A percentile compares a stretch with the other conserved stretches of the same genome.
Evolutionary conservation across 768 basidiomycete species (phyloP).

Genomic region (Podaxis sp.): DNA sequence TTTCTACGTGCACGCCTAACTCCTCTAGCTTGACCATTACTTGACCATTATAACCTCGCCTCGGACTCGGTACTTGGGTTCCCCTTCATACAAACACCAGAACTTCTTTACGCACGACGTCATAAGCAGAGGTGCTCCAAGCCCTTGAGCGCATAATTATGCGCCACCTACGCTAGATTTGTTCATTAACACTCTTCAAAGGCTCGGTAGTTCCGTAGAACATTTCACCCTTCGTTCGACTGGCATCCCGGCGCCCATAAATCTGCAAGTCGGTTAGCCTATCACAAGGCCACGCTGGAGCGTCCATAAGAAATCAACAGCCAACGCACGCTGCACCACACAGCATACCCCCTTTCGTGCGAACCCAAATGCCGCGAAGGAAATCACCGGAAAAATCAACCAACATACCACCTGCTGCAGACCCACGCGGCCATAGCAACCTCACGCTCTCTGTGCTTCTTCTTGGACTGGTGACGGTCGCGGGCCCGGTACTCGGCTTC

Average conservation of each 20-base stretch:
- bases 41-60: too few species aligned
- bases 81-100: too few species aligned
- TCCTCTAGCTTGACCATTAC: too few species aligned
- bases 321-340: not conserved
- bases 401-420: not conserved
- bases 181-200: not conserved
- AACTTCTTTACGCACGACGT: too few species aligned
- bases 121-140: too few species aligned
- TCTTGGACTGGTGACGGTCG: not conserved
- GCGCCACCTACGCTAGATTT: not conserved
- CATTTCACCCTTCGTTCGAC: too few species aligned
- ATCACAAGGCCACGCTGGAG: too few species aligned
- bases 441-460: not conserved
- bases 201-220: not conserved
- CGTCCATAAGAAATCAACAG: not conserved
- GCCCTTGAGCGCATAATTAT: not conserved
- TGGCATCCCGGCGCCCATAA: too few species aligned
- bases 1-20: too few species aligned
- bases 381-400: not conserved
- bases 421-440: not conserved
- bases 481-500: not conserved
- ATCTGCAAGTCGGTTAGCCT: too few species aligned
- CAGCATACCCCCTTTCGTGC: not conserved
- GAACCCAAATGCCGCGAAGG: not conserved
- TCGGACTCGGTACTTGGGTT: too few species aligned